Conservation (phyloP, 306 rosid genomes). For the Crotalaria pallida region DNA sequence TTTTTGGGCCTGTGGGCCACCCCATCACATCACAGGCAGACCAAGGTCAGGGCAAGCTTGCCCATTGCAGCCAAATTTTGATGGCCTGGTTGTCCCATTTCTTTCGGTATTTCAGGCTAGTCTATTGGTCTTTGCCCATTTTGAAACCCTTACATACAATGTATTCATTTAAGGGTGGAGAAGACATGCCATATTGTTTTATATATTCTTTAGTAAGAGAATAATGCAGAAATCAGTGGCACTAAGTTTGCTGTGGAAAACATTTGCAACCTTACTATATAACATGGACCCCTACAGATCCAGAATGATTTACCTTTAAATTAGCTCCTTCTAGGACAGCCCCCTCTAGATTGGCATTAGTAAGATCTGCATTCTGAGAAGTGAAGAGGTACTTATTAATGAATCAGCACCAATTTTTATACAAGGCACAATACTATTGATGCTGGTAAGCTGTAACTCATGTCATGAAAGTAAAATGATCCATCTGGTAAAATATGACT, state of each 20-base stretch:
- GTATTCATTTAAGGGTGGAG: background rate
- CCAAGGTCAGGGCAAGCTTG: background rate
- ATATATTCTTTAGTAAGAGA: background rate
- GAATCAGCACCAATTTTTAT: background rate
- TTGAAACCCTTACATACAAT: background rate
- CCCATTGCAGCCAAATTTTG: background rate
- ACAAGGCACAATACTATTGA: background rate
- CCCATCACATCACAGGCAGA: background rate
- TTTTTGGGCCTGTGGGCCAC: background rate
- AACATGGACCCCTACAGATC: conserved; percentile 2
- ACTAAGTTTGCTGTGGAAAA: background rate
- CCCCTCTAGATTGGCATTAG: conserved; percentile 89
- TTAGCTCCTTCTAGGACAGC: conserved; percentile 93
- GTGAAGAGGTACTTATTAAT: background rate
- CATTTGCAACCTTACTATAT: background rate
- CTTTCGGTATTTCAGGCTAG: background rate
- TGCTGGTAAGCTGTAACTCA: background rate
- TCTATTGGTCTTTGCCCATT: background rate
- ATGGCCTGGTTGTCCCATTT: background rate
- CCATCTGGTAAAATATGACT: background rate
- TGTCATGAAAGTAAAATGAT: background rate
- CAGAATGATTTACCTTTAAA: conserved; percentile 62
- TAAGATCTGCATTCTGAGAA: conserved; percentile 87
- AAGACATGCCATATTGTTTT: background rate
- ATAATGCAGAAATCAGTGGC: background rate